phyloP scores from a whole-genome alignment of 129 eudicot genomes.

The Glebionis coronaria region DNA sequence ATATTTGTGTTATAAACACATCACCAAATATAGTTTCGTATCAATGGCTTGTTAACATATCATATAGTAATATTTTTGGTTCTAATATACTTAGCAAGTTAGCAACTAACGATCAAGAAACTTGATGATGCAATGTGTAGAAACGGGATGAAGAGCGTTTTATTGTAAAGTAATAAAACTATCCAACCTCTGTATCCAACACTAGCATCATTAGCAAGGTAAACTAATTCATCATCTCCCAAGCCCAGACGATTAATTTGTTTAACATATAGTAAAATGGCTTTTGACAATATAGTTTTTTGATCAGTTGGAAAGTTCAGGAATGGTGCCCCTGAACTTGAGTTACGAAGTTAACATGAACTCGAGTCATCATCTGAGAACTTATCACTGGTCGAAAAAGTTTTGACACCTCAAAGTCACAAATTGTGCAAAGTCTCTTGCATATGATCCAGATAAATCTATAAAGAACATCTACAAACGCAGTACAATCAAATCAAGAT shows the following conservation, averaged over 20 bases:
- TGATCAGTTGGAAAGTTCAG: slow-evolving; percentile 64
- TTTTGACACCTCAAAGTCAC: no score
- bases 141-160: slow-evolving; percentile 59
- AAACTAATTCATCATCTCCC: slow-evolving; percentile 1
- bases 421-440: no score
- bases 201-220: slow-evolving; percentile 62
- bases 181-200: slow-evolving; percentile 68
- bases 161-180: slow-evolving; percentile 55
- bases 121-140: slow-evolving; percentile 51
- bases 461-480: no score
- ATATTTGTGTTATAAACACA: no score
- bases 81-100: slow-evolving; percentile 38
- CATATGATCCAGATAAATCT: no score
- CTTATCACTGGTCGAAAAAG: slow-evolving; percentile 81
- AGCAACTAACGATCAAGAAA: slow-evolving; percentile 93
- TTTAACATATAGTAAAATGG: neutral
- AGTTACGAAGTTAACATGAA: slow-evolving; percentile 66
- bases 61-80: slow-evolving; percentile 22
- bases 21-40: no score
- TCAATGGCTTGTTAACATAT: no score
- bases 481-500: no score
- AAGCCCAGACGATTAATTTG: neutral
- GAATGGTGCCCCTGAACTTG: slow-evolving; percentile 96
- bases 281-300: slow-evolving; percentile 1
- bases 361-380: slow-evolving; percentile 88